phyloP scores from a whole-genome alignment of 345 rosid genomes.

The Erodium maritimum region DNA sequence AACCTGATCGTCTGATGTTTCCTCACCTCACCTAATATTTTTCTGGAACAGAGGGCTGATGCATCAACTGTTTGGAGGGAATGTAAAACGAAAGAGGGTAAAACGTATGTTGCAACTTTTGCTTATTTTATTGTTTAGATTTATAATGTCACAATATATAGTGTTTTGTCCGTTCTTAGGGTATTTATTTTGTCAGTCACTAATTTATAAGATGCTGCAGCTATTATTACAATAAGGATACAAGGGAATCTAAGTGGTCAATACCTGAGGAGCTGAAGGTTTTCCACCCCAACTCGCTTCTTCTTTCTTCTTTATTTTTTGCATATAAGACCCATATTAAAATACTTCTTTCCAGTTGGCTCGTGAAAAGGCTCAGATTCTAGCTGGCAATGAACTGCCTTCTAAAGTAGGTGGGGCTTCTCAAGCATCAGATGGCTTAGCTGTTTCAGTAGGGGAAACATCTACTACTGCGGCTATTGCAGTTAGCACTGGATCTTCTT shows the following conservation, averaged over 20 bases:
- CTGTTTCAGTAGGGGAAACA: conserved; percentile 27
- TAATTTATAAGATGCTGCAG: conserved; percentile 25
- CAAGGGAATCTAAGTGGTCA: conserved; percentile 93
- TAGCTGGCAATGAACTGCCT: conserved; percentile 32
- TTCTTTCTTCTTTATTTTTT: conserved; percentile 11
- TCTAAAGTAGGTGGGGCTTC: conserved; percentile 32
- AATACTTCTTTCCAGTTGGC: conserved; percentile 55
- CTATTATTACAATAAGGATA: conserved; percentile 86
- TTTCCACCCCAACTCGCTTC: neutral
- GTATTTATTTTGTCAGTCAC: neutral
- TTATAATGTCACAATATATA: neutral
- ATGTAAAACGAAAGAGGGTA: conserved; percentile 81
- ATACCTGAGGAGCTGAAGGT: conserved; percentile 96
- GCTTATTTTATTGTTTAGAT: neutral
- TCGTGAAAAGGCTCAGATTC: conserved; percentile 72
- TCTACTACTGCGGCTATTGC: conserved; percentile 27
- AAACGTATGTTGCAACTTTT: conserved; percentile 36
- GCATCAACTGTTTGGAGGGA: conserved; percentile 99
- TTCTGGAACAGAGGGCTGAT: conserved; percentile 68
- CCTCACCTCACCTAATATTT: conserved; percentile 11
- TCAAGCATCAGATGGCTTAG: conserved; percentile 29
- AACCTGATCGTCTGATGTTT: conserved; percentile 5
- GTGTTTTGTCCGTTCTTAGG: neutral
- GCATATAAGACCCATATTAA: conserved; percentile 14
- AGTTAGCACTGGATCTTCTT: conserved; percentile 27